phyloP scores from a whole-genome alignment of 1,284 basidiomycete genomes.

The Sphagnurus paluster region DNA sequence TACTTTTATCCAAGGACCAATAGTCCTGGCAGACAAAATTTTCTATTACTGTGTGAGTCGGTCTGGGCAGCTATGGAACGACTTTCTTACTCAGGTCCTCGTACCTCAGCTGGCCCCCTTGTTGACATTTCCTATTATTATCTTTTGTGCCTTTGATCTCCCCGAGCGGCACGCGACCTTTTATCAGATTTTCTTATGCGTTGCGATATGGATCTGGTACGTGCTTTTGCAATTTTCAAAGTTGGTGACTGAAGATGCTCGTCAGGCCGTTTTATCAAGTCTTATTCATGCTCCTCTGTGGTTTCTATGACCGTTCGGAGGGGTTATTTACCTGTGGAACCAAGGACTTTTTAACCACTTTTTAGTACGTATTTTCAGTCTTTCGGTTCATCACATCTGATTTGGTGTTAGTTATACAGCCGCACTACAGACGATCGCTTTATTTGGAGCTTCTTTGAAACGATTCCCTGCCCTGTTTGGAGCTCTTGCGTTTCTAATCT shows the following conservation, averaged over 20 bases:
- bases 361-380: conserved; percentile 7
- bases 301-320: conserved; percentile 37
- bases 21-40: conserved; percentile 47
- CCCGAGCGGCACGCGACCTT: conserved; percentile 38
- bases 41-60: conserved; percentile 46
- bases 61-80: not conserved
- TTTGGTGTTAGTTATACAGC: conserved; percentile 50
- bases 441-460: conserved; percentile 65
- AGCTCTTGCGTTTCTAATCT: conserved; percentile 46
- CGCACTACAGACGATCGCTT: conserved; percentile 62
- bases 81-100: conserved; percentile 54
- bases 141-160: not conserved
- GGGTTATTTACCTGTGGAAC: conserved; percentile 38
- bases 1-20: conserved; percentile 44
- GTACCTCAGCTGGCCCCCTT: not conserved
- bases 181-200: conserved; percentile 52
- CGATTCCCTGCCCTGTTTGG: conserved; percentile 55
- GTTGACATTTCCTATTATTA: not conserved
- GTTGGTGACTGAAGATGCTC: not conserved
- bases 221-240: conserved; percentile 14
- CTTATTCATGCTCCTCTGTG: conserved; percentile 42
- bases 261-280: conserved; percentile 38
- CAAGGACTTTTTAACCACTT: conserved; percentile 50
- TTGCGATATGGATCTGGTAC: conserved; percentile 55
- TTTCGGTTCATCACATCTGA: not conserved